Conservation (phyloP, 1,284 basidiomycete genomes). For the Anthracocystis panici-leucophaei region DNA sequence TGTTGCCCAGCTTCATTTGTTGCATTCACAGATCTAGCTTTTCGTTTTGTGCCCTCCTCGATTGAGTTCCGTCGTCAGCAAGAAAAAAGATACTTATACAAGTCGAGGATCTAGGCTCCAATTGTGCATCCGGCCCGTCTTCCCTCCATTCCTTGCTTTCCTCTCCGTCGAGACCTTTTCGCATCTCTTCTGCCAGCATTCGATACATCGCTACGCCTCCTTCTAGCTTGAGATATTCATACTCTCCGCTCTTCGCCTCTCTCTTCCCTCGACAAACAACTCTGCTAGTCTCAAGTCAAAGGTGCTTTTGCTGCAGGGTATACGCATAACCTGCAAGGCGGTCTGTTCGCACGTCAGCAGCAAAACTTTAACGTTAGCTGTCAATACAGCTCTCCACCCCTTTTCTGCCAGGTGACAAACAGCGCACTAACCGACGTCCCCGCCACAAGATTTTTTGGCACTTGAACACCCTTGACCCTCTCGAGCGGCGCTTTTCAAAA, state of each 20-base stretch:
- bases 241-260: background rate
- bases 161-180: background rate
- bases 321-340: background rate
- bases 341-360: too few species aligned
- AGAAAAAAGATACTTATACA: constrained; percentile 24
- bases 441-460: background rate
- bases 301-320: background rate
- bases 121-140: background rate
- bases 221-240: too few species aligned
- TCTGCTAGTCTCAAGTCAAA: background rate
- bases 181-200: background rate
- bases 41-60: background rate
- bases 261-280: background rate
- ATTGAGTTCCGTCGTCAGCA: background rate
- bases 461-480: constrained; percentile 5
- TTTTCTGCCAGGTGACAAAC: background rate
- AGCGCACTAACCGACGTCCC: constrained; percentile 1
- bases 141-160: background rate
- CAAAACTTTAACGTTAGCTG: background rate
- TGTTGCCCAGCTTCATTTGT: constrained; percentile 4
- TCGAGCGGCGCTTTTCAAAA: background rate
- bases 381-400: background rate
- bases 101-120: background rate
- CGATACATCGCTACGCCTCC: background rate
- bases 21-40: background rate